Evolutionary conservation across 2,329 filamentous ascomycete species (phyloP).

Genomic region (Pseudogymnoascus destructans): DNA sequence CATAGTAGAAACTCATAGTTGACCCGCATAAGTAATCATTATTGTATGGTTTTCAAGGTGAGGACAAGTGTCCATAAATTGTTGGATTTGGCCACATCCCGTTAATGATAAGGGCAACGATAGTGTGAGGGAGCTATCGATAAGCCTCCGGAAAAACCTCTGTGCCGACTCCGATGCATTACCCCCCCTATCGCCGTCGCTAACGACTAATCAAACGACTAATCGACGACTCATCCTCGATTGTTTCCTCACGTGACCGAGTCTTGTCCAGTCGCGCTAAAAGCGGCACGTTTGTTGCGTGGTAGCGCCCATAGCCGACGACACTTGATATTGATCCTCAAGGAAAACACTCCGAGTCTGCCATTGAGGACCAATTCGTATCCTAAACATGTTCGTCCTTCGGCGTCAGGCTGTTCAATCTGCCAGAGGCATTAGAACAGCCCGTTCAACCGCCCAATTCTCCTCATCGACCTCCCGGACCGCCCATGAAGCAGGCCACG

Average conservation of each 20-base stretch:
- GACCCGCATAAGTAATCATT: slow-evolving; percentile 1
- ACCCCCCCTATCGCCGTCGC: not conserved
- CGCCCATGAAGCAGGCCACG: slow-evolving; percentile 22
- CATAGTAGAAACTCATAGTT: slow-evolving; percentile 7
- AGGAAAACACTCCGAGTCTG: not conserved
- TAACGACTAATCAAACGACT: slow-evolving; percentile 1
- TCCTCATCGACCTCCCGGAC: slow-evolving; percentile 8
- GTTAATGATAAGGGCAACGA: slow-evolving; percentile 4
- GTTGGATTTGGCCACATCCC: slow-evolving; percentile 5
- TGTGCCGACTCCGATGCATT: not conserved
- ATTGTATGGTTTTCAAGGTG: not conserved
- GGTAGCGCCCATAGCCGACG: slow-evolving; percentile 8
- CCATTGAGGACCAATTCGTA: slow-evolving; percentile 7
- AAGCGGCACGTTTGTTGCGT: slow-evolving; percentile 8
- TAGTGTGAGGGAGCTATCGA: not conserved
- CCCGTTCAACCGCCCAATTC: slow-evolving; percentile 9
- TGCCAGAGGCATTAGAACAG: slow-evolving; percentile 18
- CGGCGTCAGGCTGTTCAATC: slow-evolving; percentile 24
- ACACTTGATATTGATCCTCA: slow-evolving; percentile 7
- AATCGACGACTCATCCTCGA: not conserved
- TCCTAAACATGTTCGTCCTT: slow-evolving; percentile 21
- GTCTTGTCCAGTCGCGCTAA: not conserved
- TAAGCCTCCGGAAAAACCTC: slow-evolving; percentile 5
- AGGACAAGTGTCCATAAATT: slow-evolving; percentile 5
- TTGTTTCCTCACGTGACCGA: not conserved